Evolutionary conservation across 2,329 filamentous ascomycete species (phyloP).

Genomic region (Colletotrichum sp.): DNA sequence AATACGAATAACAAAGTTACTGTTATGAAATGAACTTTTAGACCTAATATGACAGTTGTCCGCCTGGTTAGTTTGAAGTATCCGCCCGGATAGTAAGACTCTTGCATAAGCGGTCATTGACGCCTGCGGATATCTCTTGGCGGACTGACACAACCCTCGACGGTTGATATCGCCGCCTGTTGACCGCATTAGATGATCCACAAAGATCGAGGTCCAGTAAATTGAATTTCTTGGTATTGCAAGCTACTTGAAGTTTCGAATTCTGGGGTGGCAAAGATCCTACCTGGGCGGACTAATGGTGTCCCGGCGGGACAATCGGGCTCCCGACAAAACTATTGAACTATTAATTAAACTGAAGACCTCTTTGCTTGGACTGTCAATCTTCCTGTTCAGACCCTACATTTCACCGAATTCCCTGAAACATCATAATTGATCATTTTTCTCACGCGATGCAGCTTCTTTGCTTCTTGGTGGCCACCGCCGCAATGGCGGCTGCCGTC

Average conservation of each 20-base stretch:
- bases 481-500: background rate
- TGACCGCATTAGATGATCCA: too few species aligned
- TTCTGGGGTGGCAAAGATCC: background rate
- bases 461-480: background rate
- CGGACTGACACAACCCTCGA: too few species aligned
- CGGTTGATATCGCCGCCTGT: too few species aligned
- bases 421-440: background rate
- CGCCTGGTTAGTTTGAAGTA: too few species aligned
- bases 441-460: background rate
- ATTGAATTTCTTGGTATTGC: background rate
- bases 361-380: background rate
- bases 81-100: too few species aligned
- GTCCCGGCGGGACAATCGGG: background rate
- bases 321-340: background rate
- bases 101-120: too few species aligned
- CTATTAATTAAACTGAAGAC: background rate
- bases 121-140: too few species aligned
- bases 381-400: background rate
- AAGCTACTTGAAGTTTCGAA: background rate
- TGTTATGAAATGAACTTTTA: accelerated
- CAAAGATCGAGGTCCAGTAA: background rate
- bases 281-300: background rate
- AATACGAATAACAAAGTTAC: too few species aligned
- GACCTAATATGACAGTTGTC: too few species aligned
- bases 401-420: background rate